Conservation (phyloP, 768 basidiomycete genomes). For the Heimioporus sp. region DNA sequence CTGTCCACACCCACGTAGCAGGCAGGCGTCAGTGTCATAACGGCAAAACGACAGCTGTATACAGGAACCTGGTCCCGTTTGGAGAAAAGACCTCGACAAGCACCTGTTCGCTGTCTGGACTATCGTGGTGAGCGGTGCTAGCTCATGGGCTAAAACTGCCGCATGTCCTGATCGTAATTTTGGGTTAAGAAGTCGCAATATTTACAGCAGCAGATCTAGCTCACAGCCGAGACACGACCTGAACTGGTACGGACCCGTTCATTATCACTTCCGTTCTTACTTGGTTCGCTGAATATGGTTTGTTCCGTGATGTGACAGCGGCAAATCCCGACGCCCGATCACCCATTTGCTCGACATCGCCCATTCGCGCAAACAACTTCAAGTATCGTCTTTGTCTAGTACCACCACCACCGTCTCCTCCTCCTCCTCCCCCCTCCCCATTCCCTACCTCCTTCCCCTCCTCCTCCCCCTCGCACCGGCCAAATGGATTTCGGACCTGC, state of each 20-base stretch:
- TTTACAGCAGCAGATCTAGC: not conserved
- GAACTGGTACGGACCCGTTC: slow-evolving; percentile 31
- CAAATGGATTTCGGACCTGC: slow-evolving; percentile 52
- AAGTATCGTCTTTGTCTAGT: slow-evolving; percentile 35
- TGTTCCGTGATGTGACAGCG: slow-evolving; percentile 40
- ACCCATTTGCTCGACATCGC: slow-evolving; percentile 41
- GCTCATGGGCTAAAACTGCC: slow-evolving; percentile 10
- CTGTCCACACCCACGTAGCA: too few species aligned
- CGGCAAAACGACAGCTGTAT: too few species aligned
- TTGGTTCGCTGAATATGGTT: slow-evolving; percentile 40
- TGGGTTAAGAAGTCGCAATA: not conserved
- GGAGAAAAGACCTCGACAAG: too few species aligned
- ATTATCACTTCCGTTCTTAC: slow-evolving; percentile 11
- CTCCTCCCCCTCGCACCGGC: slow-evolving; percentile 34
- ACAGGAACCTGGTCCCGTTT: too few species aligned
- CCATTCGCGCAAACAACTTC: slow-evolving; percentile 27
- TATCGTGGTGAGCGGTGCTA: slow-evolving; percentile 13
- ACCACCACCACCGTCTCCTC: slow-evolving; percentile 25
- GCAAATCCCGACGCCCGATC: slow-evolving; percentile 60
- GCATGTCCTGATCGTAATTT: slow-evolving; percentile 16
- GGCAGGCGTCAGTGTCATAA: too few species aligned
- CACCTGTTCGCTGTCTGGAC: too few species aligned
- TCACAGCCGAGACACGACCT: not conserved
- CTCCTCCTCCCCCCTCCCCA: slow-evolving; percentile 30
- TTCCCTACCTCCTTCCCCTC: slow-evolving; percentile 28